phyloP scores from a whole-genome alignment of 495 filamentous ascomycete genomes.

The Filosporella fistucella region DNA sequence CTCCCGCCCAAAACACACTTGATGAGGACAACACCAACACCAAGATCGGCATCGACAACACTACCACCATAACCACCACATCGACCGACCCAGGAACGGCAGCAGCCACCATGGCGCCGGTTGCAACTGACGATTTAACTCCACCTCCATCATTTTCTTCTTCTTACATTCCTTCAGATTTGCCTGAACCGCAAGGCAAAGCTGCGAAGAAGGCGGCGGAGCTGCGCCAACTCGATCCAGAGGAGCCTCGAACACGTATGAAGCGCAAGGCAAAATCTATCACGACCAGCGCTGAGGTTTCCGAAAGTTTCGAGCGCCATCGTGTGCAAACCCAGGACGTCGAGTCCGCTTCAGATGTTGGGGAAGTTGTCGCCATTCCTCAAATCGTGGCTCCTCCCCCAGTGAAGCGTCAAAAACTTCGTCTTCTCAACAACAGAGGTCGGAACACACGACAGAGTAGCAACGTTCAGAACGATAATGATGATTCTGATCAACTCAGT shows the following conservation, averaged over 20 bases:
- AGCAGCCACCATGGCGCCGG: slow-evolving; percentile 17
- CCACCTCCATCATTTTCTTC: slow-evolving; percentile 7
- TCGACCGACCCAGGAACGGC: no score
- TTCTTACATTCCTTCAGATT: neutral
- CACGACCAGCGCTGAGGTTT: neutral
- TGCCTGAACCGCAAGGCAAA: no score
- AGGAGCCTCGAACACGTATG: no score
- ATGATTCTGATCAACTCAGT: slow-evolving; percentile 32
- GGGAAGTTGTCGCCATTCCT: slow-evolving; percentile 12
- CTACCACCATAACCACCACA: no score
- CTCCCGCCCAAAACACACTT: neutral
- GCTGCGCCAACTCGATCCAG: no score
- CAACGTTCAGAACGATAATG: slow-evolving; percentile 27
- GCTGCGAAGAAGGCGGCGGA: no score
- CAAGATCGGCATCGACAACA: no score
- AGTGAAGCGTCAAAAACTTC: slow-evolving; percentile 20
- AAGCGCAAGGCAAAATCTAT: slow-evolving; percentile 17
- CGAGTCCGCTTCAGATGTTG: slow-evolving; percentile 18
- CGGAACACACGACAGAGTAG: no score
- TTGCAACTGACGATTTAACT: slow-evolving; percentile 7
- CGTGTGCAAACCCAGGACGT: slow-evolving; percentile 6
- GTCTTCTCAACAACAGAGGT: slow-evolving; percentile 28
- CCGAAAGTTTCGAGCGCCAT: slow-evolving; percentile 22
- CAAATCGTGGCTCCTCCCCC: slow-evolving; percentile 1
- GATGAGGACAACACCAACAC: slow-evolving; percentile 5